These are phyloP conservation scores for Podaxis mareebaensis DNA, from an alignment of 768 basidiomycete genomes.

Conservation along the genomic window DNA sequence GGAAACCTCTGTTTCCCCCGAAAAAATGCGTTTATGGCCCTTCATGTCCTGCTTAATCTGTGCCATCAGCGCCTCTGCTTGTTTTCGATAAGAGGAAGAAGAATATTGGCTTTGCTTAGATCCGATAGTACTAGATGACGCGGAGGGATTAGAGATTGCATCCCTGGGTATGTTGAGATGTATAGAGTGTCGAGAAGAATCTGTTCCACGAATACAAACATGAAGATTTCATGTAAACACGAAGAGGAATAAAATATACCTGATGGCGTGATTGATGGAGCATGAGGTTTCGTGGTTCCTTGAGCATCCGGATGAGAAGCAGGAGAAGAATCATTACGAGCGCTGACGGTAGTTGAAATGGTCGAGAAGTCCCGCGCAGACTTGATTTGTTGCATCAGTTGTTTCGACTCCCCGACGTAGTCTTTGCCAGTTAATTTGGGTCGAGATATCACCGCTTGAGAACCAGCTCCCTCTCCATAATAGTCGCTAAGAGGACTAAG, in stretches of 20 bases:
- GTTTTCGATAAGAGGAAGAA: slow-evolving; percentile 68
- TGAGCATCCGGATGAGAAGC: slow-evolving; percentile 13
- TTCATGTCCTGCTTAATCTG: slow-evolving; percentile 83
- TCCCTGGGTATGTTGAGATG: slow-evolving; percentile 34
- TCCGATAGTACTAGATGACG: slow-evolving; percentile 30
- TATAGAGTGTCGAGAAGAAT: slow-evolving; percentile 31
- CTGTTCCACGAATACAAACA: slow-evolving; percentile 19
- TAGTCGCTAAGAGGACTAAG: slow-evolving; percentile 69
- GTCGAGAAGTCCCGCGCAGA: slow-evolving; percentile 78
- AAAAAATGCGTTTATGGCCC: slow-evolving; percentile 71
- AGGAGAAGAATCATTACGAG: slow-evolving; percentile 32
- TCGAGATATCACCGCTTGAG: slow-evolving; percentile 47
- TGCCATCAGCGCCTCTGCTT: slow-evolving; percentile 81
- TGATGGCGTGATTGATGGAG: background rate
- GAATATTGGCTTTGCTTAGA: slow-evolving; percentile 46
- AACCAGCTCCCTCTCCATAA: slow-evolving; percentile 51
- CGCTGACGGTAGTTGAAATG: slow-evolving; percentile 59
- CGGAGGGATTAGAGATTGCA: slow-evolving; percentile 27
- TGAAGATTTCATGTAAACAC: slow-evolving; percentile 6
- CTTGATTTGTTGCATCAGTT: slow-evolving; percentile 80
- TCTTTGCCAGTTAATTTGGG: slow-evolving; percentile 54
- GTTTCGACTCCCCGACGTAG: slow-evolving; percentile 76
- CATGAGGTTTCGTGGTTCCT: slow-evolving; percentile 15
- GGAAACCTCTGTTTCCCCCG: slow-evolving; percentile 61
- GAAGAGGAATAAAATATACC: slow-evolving; percentile 4